Evolutionary conservation across 768 basidiomycete genomes (phyloP), one percentile per base, ranked within the genome.

Genomic region (Erythrobasidium yunnanense): DNA sequence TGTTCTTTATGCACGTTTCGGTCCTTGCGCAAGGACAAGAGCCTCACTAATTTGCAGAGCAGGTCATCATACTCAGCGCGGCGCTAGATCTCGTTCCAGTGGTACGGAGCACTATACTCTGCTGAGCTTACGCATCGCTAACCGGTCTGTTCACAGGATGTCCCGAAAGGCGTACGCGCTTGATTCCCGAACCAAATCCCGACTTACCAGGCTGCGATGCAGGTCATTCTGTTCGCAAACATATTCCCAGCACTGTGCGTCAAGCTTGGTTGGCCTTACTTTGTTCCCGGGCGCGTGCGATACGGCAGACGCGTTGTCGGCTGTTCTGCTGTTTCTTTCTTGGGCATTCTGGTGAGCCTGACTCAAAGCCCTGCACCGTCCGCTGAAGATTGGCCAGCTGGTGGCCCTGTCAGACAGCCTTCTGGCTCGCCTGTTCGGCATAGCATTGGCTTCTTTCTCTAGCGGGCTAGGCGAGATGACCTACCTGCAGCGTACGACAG

Each of bases 1-100:
- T 34, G 53, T 53, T 15, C 46, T 62, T 50, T 42, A 62, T 46
- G 66, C 35, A 5, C 13, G 34, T 4, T 22, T 30, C 23, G 17
- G 32, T 25, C 18, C 20, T 2, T n/a, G 20, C 27, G 2, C n/a
- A 22, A 4, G 20, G 18, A n/a, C 32, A n/a, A n/a, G n/a, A n/a
- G n/a, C 27, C 20, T 20, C 23, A 33, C 42, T 18, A 5, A 34
- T 2, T 17, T 25, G 27, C 5, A 15, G 20, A 93, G 65, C 95
- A 97, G 77, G 93, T 99, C 35, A 87, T 97, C 68, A 95, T 97
- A 68, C 83, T 99, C 20, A 93, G 90, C 1, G 93, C 93, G 4
- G 95, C 95, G 1, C 79, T 96, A 2, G 95, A 99, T 73, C 82
- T 99, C 2, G 73, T 73, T 0, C 92, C 93, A 0, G 93, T 93